Evolutionary conservation across 2,329 filamentous ascomycete genomes (phyloP).

Genomic region (Didymella sp.): DNA sequence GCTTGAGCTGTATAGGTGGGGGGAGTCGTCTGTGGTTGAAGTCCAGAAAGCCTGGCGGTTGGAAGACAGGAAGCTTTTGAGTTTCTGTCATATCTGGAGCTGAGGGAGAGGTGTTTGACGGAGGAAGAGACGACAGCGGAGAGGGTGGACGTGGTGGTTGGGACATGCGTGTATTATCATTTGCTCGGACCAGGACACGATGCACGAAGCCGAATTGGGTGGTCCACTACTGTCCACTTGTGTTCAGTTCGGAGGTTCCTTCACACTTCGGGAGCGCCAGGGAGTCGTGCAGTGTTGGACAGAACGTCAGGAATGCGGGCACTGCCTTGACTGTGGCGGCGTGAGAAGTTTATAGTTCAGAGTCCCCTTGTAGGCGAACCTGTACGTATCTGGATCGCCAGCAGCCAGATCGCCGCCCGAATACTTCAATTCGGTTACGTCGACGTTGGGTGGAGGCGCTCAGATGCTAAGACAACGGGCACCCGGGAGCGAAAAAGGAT

Average conservation of each 20-base stretch:
- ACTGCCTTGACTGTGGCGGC: conserved; percentile 50
- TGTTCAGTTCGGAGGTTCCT: conserved; percentile 46
- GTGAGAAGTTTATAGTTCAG: conserved; percentile 48
- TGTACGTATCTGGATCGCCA: conserved; percentile 51
- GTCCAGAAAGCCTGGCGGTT: conserved; percentile 50
- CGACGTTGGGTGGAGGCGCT: conserved; percentile 47
- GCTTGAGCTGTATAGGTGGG: conserved; percentile 51
- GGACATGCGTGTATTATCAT: conserved; percentile 55
- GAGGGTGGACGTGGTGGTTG: conserved; percentile 50
- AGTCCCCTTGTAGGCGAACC: conserved; percentile 39
- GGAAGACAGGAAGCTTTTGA: conserved; percentile 53
- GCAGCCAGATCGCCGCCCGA: conserved; percentile 46
- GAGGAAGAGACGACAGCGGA: conserved; percentile 53
- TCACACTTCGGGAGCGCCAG: conserved; percentile 46
- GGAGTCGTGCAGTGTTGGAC: conserved; percentile 49
- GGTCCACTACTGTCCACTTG: conserved; percentile 33
- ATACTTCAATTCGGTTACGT: conserved; percentile 45
- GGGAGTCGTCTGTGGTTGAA: conserved; percentile 51
- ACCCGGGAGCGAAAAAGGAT: conserved; percentile 39
- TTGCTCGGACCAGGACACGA: conserved; percentile 50
- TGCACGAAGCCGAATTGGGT: conserved; percentile 53
- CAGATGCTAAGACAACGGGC: conserved; percentile 43
- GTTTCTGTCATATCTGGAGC: conserved; percentile 55
- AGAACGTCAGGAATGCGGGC: conserved; percentile 50
- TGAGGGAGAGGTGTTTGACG: conserved; percentile 45